Evolutionary conservation across 352 stramenopile genomes (phyloP).

Genomic region (Globisporangium abappressorium): DNA sequence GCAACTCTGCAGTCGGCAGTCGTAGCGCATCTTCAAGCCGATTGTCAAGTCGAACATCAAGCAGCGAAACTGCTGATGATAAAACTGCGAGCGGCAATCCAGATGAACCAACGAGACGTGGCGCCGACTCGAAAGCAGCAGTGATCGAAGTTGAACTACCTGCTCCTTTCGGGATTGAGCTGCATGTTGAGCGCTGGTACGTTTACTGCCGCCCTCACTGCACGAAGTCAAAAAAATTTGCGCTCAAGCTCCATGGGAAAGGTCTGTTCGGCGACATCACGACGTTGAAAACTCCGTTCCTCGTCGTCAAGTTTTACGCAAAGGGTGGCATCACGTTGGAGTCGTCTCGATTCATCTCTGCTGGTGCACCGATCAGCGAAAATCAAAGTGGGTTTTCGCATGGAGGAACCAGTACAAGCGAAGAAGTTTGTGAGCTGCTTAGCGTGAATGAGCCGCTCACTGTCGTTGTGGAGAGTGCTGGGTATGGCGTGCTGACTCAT

Average conservation of each 20-base stretch:
- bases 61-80: not conserved
- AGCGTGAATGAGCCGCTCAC: conserved; percentile 26
- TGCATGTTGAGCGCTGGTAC: conserved; percentile 52
- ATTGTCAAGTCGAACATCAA: conserved; percentile 32
- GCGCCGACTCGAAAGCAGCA: not conserved
- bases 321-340: conserved; percentile 38
- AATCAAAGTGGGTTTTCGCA: not conserved
- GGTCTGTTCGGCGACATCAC: conserved; percentile 40
- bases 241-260: conserved; percentile 38
- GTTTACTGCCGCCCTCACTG: conserved; percentile 51
- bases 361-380: not conserved
- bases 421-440: conserved; percentile 51
- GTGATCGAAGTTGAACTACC: conserved; percentile 2
- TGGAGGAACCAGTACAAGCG: conserved; percentile 1
- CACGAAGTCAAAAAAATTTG: conserved; percentile 36
- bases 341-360: conserved; percentile 34
- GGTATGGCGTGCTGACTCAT: conserved; percentile 41
- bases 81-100: not conserved
- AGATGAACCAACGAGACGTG: not conserved
- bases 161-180: conserved; percentile 33
- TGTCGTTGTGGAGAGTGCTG: conserved; percentile 42
- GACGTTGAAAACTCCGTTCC: conserved; percentile 32
- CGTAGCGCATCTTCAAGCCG: conserved; percentile 24
- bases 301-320: conserved; percentile 30
- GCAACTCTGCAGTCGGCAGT: conserved; percentile 22